Evolutionary conservation across 2,329 filamentous ascomycete genomes (phyloP), one percentile per base, ranked within the genome.

Genomic region (Ophidiomyces ophidiicola): DNA sequence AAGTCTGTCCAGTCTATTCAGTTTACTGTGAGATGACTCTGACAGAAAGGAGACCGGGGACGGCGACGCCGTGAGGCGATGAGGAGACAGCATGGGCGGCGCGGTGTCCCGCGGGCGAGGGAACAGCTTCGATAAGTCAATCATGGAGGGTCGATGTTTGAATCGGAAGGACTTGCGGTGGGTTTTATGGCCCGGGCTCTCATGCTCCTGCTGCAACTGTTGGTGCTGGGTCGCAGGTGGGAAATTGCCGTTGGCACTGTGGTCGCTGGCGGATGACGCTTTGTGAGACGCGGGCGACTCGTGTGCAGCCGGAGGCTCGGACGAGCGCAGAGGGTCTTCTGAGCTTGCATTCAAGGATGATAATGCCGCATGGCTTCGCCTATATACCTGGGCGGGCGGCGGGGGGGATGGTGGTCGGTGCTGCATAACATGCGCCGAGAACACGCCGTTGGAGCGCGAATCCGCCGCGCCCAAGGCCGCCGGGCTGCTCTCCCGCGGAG

Each of bases 361-460:
- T n/a, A 44, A 47, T 5, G 46, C 34, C 35, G 39, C 38, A 41
- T 53, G 46, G 21, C 53, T 47, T n/a, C 49, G 50, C 15, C 43
- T 49, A 44, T 61, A 63, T 6, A 55, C 50, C 12, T 63, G 54
- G 15, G 64, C 62, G 7, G 69, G 48, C 29, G n/a, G n/a, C 28
- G 67, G 45, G 12, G 66, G 65, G 6, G 66, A 69, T 1, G 66
- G 69, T 35, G 64, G 59, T 43, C 63, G 61, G 25, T 60, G 58
- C n/a, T 55, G 54, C 21, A 66, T 48, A 37, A 53, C 49, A 17
- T 51, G 55, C 7, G 35, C 32, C 25, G 32, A 17, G 5, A 32
- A 15, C n/a, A n/a, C n/a, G n/a, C n/a, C n/a, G n/a, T n/a, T n/a
- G n/a, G n/a, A n/a, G n/a, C n/a, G n/a, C n/a, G n/a, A n/a, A n/a